Evolutionary conservation across 108 stramenopile species (phyloP), one percentile per base, ranked within the genome.

Genomic region (Nitzschia sp.): DNA sequence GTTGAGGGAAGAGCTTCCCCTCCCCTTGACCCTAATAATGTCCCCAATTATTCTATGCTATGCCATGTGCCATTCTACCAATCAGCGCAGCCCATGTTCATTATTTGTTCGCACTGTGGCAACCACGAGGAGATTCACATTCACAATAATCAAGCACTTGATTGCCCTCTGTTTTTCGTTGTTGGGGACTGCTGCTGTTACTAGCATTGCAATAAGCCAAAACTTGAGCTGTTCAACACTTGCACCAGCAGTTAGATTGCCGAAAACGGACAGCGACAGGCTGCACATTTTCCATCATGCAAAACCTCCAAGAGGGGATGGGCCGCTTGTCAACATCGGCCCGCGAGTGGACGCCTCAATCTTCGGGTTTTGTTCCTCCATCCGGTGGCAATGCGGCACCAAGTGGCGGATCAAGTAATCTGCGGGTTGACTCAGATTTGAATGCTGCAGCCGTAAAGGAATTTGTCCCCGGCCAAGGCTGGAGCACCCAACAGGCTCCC

Each of bases 381-480:
- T 37, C 55, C 0, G 57, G 55, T 34, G 61, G 44, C 3, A 20
- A 40, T 65, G 17, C 41, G 40, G 39, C 41, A 50, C 2, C 52
- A 41, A n/a, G 57, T 19, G 19, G 29, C 7, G 25, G 41, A 7
- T 19, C 59, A 53, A 41, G 40, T 48, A 56, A 48, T 50, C 15
- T 40, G 34, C 29, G 34, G n/a, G n/a, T 40, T 34, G 70, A 70
- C 38, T 59, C 67, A 12, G 71, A 57, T 20, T 65, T 70, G 48
- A 77, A 73, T 50, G 50, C 62, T 24, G 37, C 68, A 10, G 50
- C 50, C 0, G 77, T 72, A 3, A 80, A 80, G 67, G 78, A 80
- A 65, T 80, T 80, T 66, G 73, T 80, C 24, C 78, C 78, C 10
- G 78, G 78, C 12, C 44, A 73, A 37, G 78, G 73, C 53, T 80